phyloP scores from a whole-genome alignment of 2,329 filamentous ascomycete genomes.

The Pseudocercospora fuligena region DNA sequence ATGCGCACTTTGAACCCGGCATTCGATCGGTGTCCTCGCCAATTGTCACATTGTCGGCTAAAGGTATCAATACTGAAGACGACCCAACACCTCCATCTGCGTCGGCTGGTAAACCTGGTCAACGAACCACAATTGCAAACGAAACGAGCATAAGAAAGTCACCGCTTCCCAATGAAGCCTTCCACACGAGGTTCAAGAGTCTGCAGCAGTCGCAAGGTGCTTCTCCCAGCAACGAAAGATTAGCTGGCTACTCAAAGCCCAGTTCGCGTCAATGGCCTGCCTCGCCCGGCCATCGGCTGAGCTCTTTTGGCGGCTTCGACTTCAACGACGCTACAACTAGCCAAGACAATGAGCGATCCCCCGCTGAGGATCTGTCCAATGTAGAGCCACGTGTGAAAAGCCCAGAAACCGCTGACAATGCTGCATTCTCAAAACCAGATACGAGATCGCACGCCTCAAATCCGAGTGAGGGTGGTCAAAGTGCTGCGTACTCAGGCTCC shows the following conservation, averaged over 20 bases:
- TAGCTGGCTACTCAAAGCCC: neutral
- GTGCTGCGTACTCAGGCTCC: slow-evolving; percentile 23
- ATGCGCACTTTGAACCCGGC: neutral
- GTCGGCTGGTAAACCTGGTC: neutral
- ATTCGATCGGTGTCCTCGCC: neutral
- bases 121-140: neutral
- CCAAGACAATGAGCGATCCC: neutral
- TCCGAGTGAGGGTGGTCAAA: slow-evolving; percentile 17
- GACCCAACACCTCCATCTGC: neutral
- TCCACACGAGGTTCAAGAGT: neutral
- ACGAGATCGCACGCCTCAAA: slow-evolving; percentile 4
- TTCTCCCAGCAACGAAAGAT: neutral
- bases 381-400: neutral
- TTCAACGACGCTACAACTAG: neutral
- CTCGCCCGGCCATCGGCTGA: slow-evolving; percentile 2
- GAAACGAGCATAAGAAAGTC: neutral
- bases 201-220: neutral
- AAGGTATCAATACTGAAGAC: neutral
- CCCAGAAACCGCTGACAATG: neutral
- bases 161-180: neutral
- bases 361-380: neutral
- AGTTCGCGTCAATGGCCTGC: neutral
- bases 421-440: slow-evolving; percentile 5
- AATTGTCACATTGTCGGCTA: neutral
- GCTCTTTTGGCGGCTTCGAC: slow-evolving; percentile 19